These are phyloP conservation scores for Nakataea oryzae DNA, from an alignment of 2,329 filamentous ascomycete genomes.

Conservation along the genomic window DNA sequence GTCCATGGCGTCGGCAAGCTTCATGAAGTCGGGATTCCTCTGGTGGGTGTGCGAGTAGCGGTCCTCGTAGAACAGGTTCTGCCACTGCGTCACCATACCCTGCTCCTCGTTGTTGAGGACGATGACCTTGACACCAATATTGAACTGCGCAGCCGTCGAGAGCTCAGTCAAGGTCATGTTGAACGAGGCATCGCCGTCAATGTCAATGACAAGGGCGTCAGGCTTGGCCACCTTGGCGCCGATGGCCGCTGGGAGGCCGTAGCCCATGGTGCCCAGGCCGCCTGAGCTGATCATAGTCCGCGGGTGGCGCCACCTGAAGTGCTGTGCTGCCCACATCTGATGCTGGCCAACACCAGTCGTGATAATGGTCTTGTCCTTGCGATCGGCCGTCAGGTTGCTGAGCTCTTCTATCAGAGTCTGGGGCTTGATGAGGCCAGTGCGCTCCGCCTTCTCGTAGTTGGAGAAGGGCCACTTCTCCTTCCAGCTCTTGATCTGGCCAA, in stretches of 20 bases:
- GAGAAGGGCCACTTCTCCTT: conserved; percentile 82
- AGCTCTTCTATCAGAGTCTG: conserved; percentile 88
- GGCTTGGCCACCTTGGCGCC: conserved; percentile 76
- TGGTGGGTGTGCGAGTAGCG: conserved; percentile 89
- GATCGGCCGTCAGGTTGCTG: conserved; percentile 68
- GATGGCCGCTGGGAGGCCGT: conserved; percentile 86
- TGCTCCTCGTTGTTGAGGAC: conserved; percentile 96
- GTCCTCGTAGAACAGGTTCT: conserved; percentile 94
- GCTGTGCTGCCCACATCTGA: conserved; percentile 98
- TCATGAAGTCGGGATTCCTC: conserved; percentile 91
- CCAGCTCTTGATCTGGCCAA: conserved; percentile 80
- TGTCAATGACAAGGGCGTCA: conserved; percentile 83
- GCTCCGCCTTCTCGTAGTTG: conserved; percentile 68
- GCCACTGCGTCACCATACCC: conserved; percentile 98
- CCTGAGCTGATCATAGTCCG: conserved; percentile 94
- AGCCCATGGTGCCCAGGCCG: conserved; percentile 94
- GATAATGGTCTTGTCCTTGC: conserved; percentile 79
- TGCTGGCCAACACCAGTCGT: conserved; percentile 93
- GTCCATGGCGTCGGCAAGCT: conserved; percentile 84
- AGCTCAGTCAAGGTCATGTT: conserved; percentile 98
- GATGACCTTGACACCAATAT: conserved; percentile 92
- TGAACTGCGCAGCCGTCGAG: conserved; percentile 86
- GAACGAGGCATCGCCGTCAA: conserved; percentile 98
- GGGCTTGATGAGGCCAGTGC: conserved; percentile 79
- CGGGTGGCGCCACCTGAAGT: conserved; percentile 88